These are phyloP conservation scores for Penicillium paxilli DNA, from an alignment of 495 filamentous ascomycete genomes.

Conservation along the genomic window DNA sequence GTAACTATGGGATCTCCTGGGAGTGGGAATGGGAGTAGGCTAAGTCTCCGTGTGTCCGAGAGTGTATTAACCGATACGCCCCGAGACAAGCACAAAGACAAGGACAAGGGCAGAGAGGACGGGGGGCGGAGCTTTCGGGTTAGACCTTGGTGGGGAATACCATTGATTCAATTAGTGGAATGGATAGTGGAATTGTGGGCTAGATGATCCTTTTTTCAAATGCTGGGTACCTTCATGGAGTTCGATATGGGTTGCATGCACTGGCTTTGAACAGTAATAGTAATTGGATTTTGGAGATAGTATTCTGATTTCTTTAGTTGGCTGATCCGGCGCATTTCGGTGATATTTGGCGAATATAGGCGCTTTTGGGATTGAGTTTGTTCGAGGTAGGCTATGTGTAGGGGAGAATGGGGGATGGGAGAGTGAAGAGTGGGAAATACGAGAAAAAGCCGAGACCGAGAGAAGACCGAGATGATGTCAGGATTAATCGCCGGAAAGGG, in stretches of 20 bases:
- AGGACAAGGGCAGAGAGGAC: background rate
- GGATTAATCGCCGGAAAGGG: background rate
- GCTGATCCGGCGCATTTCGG: background rate
- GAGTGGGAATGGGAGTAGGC: too few species aligned
- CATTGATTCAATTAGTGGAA: too few species aligned
- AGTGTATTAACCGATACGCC: constrained; percentile 36
- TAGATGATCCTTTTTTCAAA: too few species aligned
- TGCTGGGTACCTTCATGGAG: too few species aligned
- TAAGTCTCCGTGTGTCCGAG: constrained; percentile 41
- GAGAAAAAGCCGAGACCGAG: constrained; percentile 17
- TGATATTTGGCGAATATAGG: background rate
- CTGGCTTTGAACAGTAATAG: too few species aligned
- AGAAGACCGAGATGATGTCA: constrained; percentile 32
- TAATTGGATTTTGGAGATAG: too few species aligned
- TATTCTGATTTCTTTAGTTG: too few species aligned
- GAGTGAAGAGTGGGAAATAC: background rate
- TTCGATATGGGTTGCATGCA: too few species aligned
- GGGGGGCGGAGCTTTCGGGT: background rate
- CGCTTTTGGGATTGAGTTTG: background rate
- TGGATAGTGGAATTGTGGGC: too few species aligned
- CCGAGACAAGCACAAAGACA: constrained; percentile 12
- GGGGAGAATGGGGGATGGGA: background rate
- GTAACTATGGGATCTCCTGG: too few species aligned
- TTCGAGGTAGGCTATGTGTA: background rate
- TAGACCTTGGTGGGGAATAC: too few species aligned